Evolutionary conservation across 2,329 filamentous ascomycete species (phyloP).

Genomic region (Colletotrichum caudatum): DNA sequence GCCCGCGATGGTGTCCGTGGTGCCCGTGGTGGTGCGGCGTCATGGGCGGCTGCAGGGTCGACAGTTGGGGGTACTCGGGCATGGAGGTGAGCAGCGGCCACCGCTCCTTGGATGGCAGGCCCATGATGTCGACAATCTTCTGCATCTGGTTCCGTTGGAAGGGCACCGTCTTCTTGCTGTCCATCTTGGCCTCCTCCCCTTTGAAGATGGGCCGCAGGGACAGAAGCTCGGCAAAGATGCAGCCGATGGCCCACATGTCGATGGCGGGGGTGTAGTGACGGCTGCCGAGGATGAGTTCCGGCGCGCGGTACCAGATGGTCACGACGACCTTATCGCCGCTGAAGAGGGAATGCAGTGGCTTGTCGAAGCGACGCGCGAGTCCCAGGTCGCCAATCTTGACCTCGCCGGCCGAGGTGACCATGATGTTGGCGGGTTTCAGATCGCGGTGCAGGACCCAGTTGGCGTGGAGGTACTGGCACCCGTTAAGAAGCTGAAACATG

Average conservation of each 20-base stretch:
- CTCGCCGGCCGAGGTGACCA: constrained; percentile 90
- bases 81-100: constrained; percentile 89
- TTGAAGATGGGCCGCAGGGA: constrained; percentile 96
- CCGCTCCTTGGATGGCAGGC: constrained; percentile 85
- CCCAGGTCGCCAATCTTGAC: constrained; percentile 97
- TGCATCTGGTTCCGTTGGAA: constrained; percentile 99
- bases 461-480: constrained; percentile 91
- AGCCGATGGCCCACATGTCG: constrained; percentile 97
- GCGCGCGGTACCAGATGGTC: constrained; percentile 98
- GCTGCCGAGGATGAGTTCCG: constrained; percentile 90
- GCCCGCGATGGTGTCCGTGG: constrained; percentile 53
- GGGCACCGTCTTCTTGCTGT: constrained; percentile 95
- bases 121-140: constrained; percentile 97
- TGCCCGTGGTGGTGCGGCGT: constrained; percentile 57
- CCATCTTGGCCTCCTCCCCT: constrained; percentile 98
- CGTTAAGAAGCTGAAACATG: constrained; percentile 95
- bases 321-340: constrained; percentile 98
- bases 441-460: constrained; percentile 99
- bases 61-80: constrained; percentile 85
- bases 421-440: constrained; percentile 97
- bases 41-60: constrained; percentile 64
- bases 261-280: constrained; percentile 98
- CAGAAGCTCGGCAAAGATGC: constrained; percentile 95
- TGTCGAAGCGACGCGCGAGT: constrained; percentile 91
- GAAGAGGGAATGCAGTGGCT: constrained; percentile 91